These are phyloP conservation scores for Rhizoctonia solani DNA, from an alignment of 1,284 basidiomycete genomes.

Conservation along the genomic window DNA sequence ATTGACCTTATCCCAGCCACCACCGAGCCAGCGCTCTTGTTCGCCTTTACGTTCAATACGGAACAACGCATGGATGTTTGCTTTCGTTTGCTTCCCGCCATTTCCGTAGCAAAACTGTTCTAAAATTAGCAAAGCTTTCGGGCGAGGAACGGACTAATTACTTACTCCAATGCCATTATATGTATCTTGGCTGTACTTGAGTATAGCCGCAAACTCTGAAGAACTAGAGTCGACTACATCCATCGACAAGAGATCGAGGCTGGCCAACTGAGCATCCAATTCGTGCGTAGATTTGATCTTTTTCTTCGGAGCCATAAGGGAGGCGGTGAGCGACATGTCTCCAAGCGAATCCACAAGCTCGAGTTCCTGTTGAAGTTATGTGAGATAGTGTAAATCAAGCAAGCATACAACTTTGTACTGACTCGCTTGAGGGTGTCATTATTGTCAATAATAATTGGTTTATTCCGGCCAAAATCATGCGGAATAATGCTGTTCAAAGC, in stretches of 20 bases:
- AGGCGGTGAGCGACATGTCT: conserved; percentile 40
- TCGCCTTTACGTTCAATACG: conserved; percentile 50
- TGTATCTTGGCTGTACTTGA: conserved; percentile 58
- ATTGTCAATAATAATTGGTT: conserved; percentile 38
- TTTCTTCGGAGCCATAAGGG: conserved; percentile 43
- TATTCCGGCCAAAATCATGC: conserved; percentile 38
- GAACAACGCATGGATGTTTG: conserved; percentile 24
- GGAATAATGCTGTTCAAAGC: conserved; percentile 37
- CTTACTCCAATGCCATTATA: conserved; percentile 48
- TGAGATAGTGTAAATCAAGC: neutral
- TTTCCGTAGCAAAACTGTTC: conserved; percentile 41
- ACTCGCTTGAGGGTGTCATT: conserved; percentile 32
- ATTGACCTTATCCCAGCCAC: conserved; percentile 51
- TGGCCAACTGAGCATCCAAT: conserved; percentile 60
- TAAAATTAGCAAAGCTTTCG: neutral
- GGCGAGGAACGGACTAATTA: neutral
- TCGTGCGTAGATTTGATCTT: conserved; percentile 66
- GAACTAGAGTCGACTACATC: conserved; percentile 52
- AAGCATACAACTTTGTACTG: neutral
- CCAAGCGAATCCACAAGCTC: conserved; percentile 66
- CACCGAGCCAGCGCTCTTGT: conserved; percentile 57
- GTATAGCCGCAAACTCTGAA: conserved; percentile 57
- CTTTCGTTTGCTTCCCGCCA: conserved; percentile 44
- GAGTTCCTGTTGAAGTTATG: conserved; percentile 53
- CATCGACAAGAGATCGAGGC: conserved; percentile 59